Evolutionary conservation across 2,329 filamentous ascomycete genomes (phyloP).

Genomic region (Colletotrichum higginsianum): DNA sequence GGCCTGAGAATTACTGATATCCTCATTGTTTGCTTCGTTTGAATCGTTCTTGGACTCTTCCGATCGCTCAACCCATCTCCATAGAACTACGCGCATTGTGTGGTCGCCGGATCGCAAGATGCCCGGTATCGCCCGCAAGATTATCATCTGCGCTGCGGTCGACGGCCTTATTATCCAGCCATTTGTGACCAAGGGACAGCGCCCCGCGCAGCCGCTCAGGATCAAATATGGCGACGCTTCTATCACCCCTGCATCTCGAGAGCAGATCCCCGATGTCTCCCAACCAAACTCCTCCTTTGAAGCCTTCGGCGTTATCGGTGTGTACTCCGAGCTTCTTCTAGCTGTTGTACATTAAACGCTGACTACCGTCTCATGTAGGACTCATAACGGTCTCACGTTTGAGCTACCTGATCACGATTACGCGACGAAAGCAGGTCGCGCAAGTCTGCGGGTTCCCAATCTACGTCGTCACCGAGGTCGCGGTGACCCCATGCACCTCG

Average conservation of each 20-base stretch:
- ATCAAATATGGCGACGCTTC: constrained; percentile 78
- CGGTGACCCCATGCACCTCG: constrained; percentile 88
- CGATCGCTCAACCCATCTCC: background rate
- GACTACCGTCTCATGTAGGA: constrained; percentile 66
- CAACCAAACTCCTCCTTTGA: constrained; percentile 67
- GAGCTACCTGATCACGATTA: constrained; percentile 90
- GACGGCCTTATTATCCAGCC: constrained; percentile 89
- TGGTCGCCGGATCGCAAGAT: constrained; percentile 59
- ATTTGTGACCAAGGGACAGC: constrained; percentile 72
- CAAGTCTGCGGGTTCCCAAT: constrained; percentile 86
- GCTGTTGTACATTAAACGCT: constrained; percentile 6
- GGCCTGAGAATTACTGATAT: background rate
- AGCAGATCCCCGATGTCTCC: constrained; percentile 61
- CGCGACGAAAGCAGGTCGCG: constrained; percentile 88
- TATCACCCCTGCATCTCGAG: constrained; percentile 60
- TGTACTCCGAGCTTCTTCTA: constrained; percentile 42
- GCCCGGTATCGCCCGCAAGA: constrained; percentile 84
- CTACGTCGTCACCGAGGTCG: constrained; percentile 90
- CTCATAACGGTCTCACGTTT: constrained; percentile 85
- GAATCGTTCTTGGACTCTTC: background rate
- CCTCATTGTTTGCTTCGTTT: background rate
- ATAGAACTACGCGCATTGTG: constrained; percentile 14
- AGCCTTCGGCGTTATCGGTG: constrained; percentile 73
- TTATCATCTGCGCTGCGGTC: constrained; percentile 83
- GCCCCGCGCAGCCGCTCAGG: constrained; percentile 70